Base-by-base conservation (phyloP, 345 rosid species). In the Linum trigynum region DNA sequence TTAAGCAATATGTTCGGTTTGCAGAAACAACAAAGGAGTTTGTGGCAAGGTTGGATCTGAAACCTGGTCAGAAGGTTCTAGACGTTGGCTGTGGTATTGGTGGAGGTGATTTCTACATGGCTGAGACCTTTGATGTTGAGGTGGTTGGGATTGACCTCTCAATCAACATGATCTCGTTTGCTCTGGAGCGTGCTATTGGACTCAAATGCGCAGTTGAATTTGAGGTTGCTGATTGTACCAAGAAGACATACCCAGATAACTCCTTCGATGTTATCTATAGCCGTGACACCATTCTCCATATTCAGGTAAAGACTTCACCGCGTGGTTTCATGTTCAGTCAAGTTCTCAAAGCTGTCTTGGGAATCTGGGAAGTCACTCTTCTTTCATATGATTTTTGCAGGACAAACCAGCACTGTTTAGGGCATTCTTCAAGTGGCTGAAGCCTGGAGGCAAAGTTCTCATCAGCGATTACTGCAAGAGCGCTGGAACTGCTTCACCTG, bases 21-120 rank as follows among this genome's bases (percentile, higher is more conserved):
- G 32, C 86, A 94, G 99, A 89, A 69, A 95, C 97, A 55, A 95
- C 99, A 5, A 91, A 87, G 75, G 99, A 95, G 72, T 91, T 91
- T 77, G 96, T 91, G 72, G 86, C 68, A 48, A 87, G 63, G 82
- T 84, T 95, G 73, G 87, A 89, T 67, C 94, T 95, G 42, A 89
- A 80, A 72, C 91, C 95, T 6, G 92, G 97, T 41, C 96, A 91
- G 78, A 95, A 88, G 77, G 96, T 95, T 66, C 82, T 95, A 8
- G 99, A 95, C 72, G 97, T 91, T 72, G 99, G 99, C 61, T 91
- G 99, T 39, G 99, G 99, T 66, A 95, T 91, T 3, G 99, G 99
- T 7, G 99, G 99, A 79, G 97, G 99, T 23, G 95, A 89, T 80
- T 95, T 95, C 78, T 95, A 89, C 88, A 95, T 91, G 96, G 97